These are phyloP conservation scores for Madurella fahalii DNA, from an alignment of 2,329 filamentous ascomycete species.

Conservation along the genomic window DNA sequence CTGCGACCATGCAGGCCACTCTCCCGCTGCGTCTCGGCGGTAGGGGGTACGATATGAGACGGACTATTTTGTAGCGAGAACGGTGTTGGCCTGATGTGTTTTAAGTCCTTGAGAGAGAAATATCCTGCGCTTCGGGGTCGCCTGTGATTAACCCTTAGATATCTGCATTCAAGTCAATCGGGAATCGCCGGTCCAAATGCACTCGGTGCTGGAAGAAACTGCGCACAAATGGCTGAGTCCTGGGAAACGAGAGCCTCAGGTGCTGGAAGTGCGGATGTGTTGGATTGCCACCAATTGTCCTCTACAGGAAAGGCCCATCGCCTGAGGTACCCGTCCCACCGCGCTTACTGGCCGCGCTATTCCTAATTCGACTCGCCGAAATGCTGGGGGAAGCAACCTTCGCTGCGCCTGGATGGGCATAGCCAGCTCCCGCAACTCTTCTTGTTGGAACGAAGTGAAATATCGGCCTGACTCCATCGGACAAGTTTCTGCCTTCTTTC, in stretches of 20 bases:
- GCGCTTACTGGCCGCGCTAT: conserved; percentile 7
- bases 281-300: too few relatives aligned
- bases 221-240: too few relatives aligned
- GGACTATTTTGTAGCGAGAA: conserved; percentile 20
- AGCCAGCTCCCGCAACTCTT: conserved; percentile 8
- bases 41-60: conserved; percentile 10
- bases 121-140: too few relatives aligned
- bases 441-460: conserved; percentile 23
- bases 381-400: conserved; percentile 17
- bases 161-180: too few relatives aligned
- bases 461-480: conserved; percentile 30
- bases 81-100: background rate
- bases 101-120: background rate
- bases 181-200: too few relatives aligned
- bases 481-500: conserved; percentile 21
- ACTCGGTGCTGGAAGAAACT: too few relatives aligned
- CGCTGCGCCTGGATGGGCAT: conserved; percentile 25
- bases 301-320: conserved; percentile 12
- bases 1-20: conserved; percentile 22
- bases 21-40: conserved; percentile 7
- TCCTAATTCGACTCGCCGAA: conserved; percentile 28
- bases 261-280: too few relatives aligned
- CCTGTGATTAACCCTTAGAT: too few relatives aligned
- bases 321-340: conserved; percentile 11
- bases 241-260: too few relatives aligned